Conservation (phyloP, 2,329 filamentous ascomycete species). For the Dactylellina drechsleri region DNA sequence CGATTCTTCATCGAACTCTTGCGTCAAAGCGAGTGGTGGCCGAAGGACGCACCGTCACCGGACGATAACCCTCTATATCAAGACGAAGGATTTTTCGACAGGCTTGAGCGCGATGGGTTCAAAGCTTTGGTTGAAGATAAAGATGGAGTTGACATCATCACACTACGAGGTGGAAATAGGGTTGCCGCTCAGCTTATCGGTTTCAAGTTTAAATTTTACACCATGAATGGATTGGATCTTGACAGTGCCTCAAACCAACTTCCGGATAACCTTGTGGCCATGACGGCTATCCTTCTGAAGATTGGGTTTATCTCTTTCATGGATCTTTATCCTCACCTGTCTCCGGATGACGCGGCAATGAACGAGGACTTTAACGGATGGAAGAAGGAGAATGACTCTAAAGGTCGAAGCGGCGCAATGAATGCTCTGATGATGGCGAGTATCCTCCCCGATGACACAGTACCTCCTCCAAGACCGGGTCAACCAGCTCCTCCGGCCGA, state of each 20-base stretch:
- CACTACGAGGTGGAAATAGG: conserved; percentile 72
- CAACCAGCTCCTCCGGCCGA: conserved; percentile 68
- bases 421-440: conserved; percentile 91
- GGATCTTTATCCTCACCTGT: conserved; percentile 91
- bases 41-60: conserved; percentile 69
- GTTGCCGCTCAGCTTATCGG: conserved; percentile 94
- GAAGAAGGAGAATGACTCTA: conserved; percentile 79
- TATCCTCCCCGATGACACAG: conserved; percentile 83
- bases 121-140: conserved; percentile 82
- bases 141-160: conserved; percentile 57
- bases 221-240: conserved; percentile 71
- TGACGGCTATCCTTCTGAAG: conserved; percentile 92
- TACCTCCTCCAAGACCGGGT: conserved; percentile 65
- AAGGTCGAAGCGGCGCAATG: conserved; percentile 77
- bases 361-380: conserved; percentile 72
- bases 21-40: conserved; percentile 96
- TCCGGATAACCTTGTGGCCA: conserved; percentile 90
- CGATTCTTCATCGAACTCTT: conserved; percentile 95
- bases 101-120: conserved; percentile 78
- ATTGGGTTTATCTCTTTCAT: conserved; percentile 93
- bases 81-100: conserved; percentile 76
- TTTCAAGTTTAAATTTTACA: conserved; percentile 97
- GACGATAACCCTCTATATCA: conserved; percentile 61
- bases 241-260: conserved; percentile 71
- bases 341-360: conserved; percentile 85